Percentiles rank a stretch among this genome's conserved stretches.
Evolutionary conservation across 1,284 basidiomycete species (phyloP).

Genomic region (Ceratobasidium sp.): DNA sequence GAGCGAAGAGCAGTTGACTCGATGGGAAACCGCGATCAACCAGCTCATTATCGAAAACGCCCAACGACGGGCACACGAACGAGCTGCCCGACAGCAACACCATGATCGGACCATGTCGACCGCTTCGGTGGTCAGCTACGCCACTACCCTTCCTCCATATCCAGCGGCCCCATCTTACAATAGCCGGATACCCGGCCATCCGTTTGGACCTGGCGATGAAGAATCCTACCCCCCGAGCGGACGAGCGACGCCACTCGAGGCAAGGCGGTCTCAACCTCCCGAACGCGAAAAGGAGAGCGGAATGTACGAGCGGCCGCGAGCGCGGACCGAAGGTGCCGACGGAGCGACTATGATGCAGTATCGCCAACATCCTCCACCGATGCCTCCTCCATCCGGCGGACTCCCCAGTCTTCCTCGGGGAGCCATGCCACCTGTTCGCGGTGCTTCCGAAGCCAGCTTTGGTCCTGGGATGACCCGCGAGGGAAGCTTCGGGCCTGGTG

Average conservation of each 20-base stretch:
- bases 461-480: conserved; percentile 55
- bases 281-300: conserved; percentile 58
- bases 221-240: conserved; percentile 57
- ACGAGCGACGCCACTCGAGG: conserved; percentile 70
- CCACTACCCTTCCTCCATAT: conserved; percentile 38
- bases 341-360: conserved; percentile 71
- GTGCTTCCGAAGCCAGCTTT: conserved; percentile 37
- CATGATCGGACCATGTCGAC: conserved; percentile 32
- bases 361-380: conserved; percentile 52
- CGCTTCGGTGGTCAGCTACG: conserved; percentile 38
- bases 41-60: conserved; percentile 70
- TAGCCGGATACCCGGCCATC: conserved; percentile 59
- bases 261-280: conserved; percentile 61
- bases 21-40: conserved; percentile 91
- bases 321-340: conserved; percentile 76
- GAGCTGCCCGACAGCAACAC: conserved; percentile 32
- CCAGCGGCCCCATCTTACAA: conserved; percentile 18
- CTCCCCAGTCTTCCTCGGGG: conserved; percentile 43
- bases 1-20: conserved; percentile 89
- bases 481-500: conserved; percentile 55
- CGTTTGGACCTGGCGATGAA: conserved; percentile 60
- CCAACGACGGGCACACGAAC: conserved; percentile 44
- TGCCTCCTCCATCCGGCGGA: conserved; percentile 43
- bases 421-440: conserved; percentile 39
- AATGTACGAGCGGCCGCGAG: conserved; percentile 63